phyloP scores from a whole-genome alignment of 192 early-diverging fungal species.

The Coemansia sp. region DNA sequence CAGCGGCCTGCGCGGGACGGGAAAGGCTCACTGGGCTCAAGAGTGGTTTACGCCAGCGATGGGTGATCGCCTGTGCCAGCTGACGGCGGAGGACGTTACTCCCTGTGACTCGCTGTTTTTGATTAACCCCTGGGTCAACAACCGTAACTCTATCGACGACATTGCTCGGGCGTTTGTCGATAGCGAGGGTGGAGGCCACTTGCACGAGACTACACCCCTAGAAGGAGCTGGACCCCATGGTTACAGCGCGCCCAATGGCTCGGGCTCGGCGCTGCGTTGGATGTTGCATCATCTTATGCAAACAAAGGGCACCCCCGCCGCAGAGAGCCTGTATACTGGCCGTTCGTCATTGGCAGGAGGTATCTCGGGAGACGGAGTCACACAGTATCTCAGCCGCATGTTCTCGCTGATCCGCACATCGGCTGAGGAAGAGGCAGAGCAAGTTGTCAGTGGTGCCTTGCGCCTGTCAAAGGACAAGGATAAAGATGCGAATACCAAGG shows the following conservation, averaged over 20 bases:
- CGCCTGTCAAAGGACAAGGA: constrained; percentile 23
- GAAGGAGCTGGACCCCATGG: constrained; percentile 45
- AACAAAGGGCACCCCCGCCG: constrained; percentile 30
- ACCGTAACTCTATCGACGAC: constrained; percentile 44
- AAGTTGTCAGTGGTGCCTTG: constrained; percentile 45
- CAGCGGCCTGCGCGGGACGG: constrained; percentile 51
- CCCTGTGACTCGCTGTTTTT: constrained; percentile 56
- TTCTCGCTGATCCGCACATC: constrained; percentile 51
- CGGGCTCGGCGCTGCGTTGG: constrained; percentile 51
- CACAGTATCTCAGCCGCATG: constrained; percentile 47
- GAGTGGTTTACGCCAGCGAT: constrained; percentile 54
- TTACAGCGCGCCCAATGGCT: constrained; percentile 37
- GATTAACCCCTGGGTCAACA: constrained; percentile 17
- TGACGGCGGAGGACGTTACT: constrained; percentile 45
- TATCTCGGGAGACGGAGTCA: constrained; percentile 46
- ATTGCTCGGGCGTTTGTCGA: constrained; percentile 54
- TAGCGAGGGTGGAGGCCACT: constrained; percentile 55
- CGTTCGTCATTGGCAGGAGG: constrained; percentile 54
- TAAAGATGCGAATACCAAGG: constrained; percentile 11
- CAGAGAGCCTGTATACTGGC: constrained; percentile 50
- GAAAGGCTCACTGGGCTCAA: constrained; percentile 39
- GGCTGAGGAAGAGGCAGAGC: constrained; percentile 47
- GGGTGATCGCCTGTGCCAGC: constrained; percentile 32
- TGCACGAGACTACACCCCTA: constrained; percentile 49
- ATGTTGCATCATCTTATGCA: constrained; percentile 55